Percentiles rank a stretch among this genome's conserved stretches.
phyloP scores from a whole-genome alignment of 2,329 filamentous ascomycete genomes.

The Fusarium praegraminearum region DNA sequence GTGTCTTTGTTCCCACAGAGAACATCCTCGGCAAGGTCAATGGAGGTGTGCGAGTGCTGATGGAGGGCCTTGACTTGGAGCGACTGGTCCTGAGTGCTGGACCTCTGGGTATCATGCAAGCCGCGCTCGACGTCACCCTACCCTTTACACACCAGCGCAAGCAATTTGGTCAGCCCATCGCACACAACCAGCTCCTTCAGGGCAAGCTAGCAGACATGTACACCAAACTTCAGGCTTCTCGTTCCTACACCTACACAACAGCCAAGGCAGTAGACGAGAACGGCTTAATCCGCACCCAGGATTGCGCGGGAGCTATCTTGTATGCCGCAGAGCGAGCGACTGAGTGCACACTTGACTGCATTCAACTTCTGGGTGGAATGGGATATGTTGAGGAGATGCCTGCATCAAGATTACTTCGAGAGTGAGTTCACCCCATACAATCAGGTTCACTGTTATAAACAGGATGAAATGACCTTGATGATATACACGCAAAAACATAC shows the following conservation, averaged over 20 bases:
- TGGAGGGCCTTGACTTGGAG: constrained; percentile 96
- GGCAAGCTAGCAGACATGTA: constrained; percentile 98
- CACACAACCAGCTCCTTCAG: constrained; percentile 92
- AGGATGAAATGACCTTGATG: background rate
- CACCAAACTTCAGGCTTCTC: constrained; percentile 85
- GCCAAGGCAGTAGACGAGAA: constrained; percentile 83
- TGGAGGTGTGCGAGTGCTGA: constrained; percentile 87
- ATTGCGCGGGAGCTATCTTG: constrained; percentile 93
- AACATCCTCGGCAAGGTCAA: constrained; percentile 85
- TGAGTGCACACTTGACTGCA: constrained; percentile 86
- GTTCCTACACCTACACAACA: constrained; percentile 89
- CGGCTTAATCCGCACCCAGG: constrained; percentile 81
- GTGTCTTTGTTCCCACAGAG: constrained; percentile 86
- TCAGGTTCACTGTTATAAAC: background rate
- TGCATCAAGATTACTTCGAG: constrained; percentile 83
- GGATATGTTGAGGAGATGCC: constrained; percentile 97
- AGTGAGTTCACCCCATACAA: constrained; percentile 58
- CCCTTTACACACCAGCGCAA: constrained; percentile 90
- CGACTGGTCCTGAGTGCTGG: constrained; percentile 91
- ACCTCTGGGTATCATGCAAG: constrained; percentile 94
- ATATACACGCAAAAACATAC: constrained; percentile 46
- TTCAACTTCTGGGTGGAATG: constrained; percentile 94
- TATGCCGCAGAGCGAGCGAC: constrained; percentile 93
- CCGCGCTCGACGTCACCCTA: constrained; percentile 83
- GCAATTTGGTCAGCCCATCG: constrained; percentile 89